Percentiles rank a stretch among this genome's conserved stretches.
Conservation (phyloP, 352 stramenopile species). For the Phytophthora agathidicida region DNA sequence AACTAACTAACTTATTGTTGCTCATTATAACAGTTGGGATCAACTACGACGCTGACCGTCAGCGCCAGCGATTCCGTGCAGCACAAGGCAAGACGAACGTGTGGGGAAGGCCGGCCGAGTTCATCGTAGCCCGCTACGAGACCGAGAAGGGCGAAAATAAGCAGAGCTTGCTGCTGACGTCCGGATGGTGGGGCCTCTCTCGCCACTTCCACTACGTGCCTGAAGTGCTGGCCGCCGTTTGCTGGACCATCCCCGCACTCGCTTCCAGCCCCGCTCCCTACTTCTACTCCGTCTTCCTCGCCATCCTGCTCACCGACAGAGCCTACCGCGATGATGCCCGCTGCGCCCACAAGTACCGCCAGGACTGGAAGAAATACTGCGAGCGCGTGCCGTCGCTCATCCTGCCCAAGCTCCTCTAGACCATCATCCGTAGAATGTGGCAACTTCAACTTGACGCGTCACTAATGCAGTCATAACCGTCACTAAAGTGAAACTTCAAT, state of each 20-base stretch:
- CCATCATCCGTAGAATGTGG: too few relatives aligned
- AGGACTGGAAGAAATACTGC: constrained; percentile 95
- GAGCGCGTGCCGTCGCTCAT: constrained; percentile 89
- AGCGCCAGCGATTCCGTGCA: constrained; percentile 93
- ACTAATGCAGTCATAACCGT: too few relatives aligned
- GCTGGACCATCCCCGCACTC: constrained; percentile 73
- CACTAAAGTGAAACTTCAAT: too few relatives aligned
- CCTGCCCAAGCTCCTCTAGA: constrained; percentile 79
- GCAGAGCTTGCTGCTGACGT: constrained; percentile 91
- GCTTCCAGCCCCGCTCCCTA: constrained; percentile 75
- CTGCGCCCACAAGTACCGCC: constrained; percentile 95
- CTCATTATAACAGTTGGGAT: constrained; percentile 66
- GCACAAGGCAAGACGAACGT: constrained; percentile 88
- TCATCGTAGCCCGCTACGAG: constrained; percentile 94
- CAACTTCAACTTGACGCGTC: too few relatives aligned
- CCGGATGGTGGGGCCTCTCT: constrained; percentile 94
- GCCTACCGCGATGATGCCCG: constrained; percentile 95
- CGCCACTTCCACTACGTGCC: constrained; percentile 97
- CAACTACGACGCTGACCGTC: constrained; percentile 96
- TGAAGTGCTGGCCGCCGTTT: constrained; percentile 89
- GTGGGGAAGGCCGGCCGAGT: constrained; percentile 92
- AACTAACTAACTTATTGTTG: not conserved
- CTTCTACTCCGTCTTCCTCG: constrained; percentile 93
- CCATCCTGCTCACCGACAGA: constrained; percentile 94
- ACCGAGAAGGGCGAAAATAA: constrained; percentile 90